These are phyloP conservation scores for Tuber borchii DNA, from an alignment of 495 filamentous ascomycete species.

Conservation along the genomic window DNA sequence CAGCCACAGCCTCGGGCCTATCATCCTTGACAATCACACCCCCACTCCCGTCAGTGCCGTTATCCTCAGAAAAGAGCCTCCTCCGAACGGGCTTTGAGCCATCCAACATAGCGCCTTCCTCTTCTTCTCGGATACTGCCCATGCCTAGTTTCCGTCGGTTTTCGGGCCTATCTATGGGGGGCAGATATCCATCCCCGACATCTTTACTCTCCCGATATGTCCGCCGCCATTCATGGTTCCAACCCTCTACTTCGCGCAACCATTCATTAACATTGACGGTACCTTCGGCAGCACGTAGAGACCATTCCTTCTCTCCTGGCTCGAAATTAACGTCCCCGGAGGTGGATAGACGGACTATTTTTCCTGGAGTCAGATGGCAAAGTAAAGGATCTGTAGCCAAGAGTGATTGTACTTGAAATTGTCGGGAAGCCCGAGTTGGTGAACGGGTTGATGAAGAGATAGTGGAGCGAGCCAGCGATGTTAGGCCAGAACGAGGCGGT, in stretches of 20 bases:
- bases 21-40: constrained; percentile 9
- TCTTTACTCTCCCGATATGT: constrained; percentile 14
- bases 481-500: constrained; percentile 31
- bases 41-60: constrained; percentile 10
- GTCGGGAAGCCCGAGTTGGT: constrained; percentile 31
- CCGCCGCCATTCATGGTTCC: constrained; percentile 33
- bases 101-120: constrained; percentile 10
- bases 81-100: background rate
- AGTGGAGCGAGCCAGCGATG: constrained; percentile 37
- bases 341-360: constrained; percentile 29
- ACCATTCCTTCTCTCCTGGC: constrained; percentile 35
- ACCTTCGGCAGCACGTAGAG: constrained; percentile 37
- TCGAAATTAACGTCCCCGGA: constrained; percentile 31
- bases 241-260: constrained; percentile 39
- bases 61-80: constrained; percentile 1
- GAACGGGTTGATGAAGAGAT: constrained; percentile 34
- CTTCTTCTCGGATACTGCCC: constrained; percentile 22
- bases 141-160: constrained; percentile 30
- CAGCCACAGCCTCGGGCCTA: background rate
- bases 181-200: constrained; percentile 35
- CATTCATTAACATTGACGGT: constrained; percentile 39
- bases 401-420: constrained; percentile 35
- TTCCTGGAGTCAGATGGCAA: constrained; percentile 31
- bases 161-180: constrained; percentile 23
- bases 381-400: constrained; percentile 37